A percentile compares a stretch with the other conserved stretches of the same genome.
Evolutionary conservation across 2,329 filamentous ascomycete species (phyloP).

Genomic region (Colletotrichum endophyticum): DNA sequence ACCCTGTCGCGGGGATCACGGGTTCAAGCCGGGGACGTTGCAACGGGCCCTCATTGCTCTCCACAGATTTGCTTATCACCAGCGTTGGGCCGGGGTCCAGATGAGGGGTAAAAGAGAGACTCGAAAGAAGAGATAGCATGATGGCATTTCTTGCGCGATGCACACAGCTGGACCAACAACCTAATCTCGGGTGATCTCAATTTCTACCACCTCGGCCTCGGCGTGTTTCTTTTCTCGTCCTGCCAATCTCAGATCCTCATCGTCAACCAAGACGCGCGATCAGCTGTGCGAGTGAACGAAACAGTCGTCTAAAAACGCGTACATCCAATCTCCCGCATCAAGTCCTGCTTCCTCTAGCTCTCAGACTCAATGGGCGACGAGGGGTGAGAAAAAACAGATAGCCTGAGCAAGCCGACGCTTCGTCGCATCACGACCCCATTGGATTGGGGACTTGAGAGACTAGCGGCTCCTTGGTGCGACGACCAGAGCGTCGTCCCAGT

Average conservation of each 20-base stretch:
- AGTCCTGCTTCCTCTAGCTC: not conserved
- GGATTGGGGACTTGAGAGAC: not conserved
- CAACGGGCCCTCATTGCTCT: not conserved
- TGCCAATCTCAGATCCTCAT: not conserved
- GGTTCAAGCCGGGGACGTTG: not conserved
- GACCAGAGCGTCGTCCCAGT: not conserved
- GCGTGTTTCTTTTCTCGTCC: not conserved
- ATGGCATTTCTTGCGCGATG: not conserved
- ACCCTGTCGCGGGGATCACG: not conserved
- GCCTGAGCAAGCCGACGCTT: not conserved
- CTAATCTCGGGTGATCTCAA: not conserved
- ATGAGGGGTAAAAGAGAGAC: not conserved
- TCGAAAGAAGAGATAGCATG: not conserved
- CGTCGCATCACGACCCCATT: not conserved
- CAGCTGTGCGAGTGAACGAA: not conserved
- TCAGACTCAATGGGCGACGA: not conserved
- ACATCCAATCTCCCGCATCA: not conserved
- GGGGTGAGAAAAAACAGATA: not conserved
- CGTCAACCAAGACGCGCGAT: not conserved
- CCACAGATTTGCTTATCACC: not conserved
- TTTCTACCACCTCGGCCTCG: not conserved
- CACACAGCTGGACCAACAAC: not conserved
- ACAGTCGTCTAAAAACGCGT: not conserved
- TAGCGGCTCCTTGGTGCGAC: slow-evolving; percentile 10
- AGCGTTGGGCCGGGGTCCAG: not conserved